These are phyloP conservation scores for Cyberlindnera mrakii DNA, from an alignment of 805 yeast genomes.

Conservation along the genomic window DNA sequence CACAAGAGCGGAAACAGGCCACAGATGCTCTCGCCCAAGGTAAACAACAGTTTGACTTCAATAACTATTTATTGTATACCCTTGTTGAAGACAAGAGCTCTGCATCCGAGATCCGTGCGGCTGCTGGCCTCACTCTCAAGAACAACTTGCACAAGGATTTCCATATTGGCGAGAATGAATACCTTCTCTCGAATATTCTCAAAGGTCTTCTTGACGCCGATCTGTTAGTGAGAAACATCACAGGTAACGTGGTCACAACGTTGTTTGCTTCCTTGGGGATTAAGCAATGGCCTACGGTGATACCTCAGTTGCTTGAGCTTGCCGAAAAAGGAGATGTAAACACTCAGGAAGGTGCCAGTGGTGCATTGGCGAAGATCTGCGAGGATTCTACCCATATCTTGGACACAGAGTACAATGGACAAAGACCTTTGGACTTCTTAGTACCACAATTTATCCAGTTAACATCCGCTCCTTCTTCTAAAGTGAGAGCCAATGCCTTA, in stretches of 20 bases:
- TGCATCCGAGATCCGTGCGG: conserved; percentile 63
- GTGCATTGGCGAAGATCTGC: conserved; percentile 81
- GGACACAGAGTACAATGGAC: conserved; percentile 59
- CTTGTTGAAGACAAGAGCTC: conserved; percentile 48
- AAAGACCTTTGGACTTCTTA: conserved; percentile 62
- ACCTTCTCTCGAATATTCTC: conserved; percentile 31
- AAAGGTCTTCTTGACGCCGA: conserved; percentile 47
- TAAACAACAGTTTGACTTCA: conserved; percentile 65
- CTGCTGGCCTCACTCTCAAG: conserved; percentile 83
- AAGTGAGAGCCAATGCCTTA: conserved; percentile 56
- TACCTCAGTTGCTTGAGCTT: conserved; percentile 64
- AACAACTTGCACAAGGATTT: conserved; percentile 52
- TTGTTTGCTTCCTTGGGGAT: conserved; percentile 66
- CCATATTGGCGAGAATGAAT: conserved; percentile 25
- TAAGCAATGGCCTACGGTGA: conserved; percentile 63
- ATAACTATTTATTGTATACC: conserved; percentile 70
- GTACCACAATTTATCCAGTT: conserved; percentile 59
- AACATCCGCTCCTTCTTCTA: conserved; percentile 34
- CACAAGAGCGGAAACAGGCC: conserved; percentile 54
- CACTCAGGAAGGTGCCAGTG: conserved; percentile 60
- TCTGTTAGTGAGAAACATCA: conserved; percentile 71
- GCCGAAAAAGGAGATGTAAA: conserved; percentile 41
- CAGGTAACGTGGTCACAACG: conserved; percentile 87
- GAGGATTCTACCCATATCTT: conserved; percentile 74
- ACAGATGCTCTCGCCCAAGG: conserved; percentile 70